Base-by-base conservation (phyloP, 1,284 basidiomycete genomes). In the Cystobasidium slooffiae region DNA sequence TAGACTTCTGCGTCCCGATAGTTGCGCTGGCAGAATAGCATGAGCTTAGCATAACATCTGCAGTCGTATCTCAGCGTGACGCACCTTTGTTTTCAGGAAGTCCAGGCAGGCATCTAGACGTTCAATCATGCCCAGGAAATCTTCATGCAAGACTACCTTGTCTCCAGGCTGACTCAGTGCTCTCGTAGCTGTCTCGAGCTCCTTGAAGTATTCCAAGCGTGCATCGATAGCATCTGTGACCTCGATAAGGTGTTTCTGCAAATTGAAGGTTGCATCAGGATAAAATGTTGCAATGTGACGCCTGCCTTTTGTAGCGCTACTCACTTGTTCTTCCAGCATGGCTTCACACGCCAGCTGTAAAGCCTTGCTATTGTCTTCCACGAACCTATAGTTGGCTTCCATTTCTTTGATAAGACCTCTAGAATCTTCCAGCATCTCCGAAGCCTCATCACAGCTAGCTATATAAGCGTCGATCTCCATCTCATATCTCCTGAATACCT, bases 111-210 rank as follows among this genome's bases (percentile, higher is more conserved):
- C 89, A 79, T 95, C 94, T 49, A 97, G 89, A 7, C 93, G 87
- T 79, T 93, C 92, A 47, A 97, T 91, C 93, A 95, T 95, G 77
- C 93, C 91, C 75, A 97, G 82, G 82, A 97, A 97, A 80, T 94
- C 93, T 0, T 89, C 88, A 77, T 92, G 88, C 6, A 94, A 86
- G 44, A 97, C 94, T 20, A 97, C 87, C 0, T 91, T 89, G 77
- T 94, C 92, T 49, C 93, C 93, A 0, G 94, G 93, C 79, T 93
- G 89, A 81, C 96, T 97, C 66, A 97, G 86, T 88, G 94, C 91
- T 53, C 91, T 87, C 6, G 92, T 94, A 6, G 93, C 92, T 47
- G 89, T 87, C 78, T 97, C 94, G 41, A 97, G 86, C 79, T 94
- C 92, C 78, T 92, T 89, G 84, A 97, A 97, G 82, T 94, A 97